Percentiles rank a stretch among this genome's conserved stretches.
These are phyloP conservation scores for Candida ficus DNA, from an alignment of 805 yeast species.

Conservation along the genomic window DNA sequence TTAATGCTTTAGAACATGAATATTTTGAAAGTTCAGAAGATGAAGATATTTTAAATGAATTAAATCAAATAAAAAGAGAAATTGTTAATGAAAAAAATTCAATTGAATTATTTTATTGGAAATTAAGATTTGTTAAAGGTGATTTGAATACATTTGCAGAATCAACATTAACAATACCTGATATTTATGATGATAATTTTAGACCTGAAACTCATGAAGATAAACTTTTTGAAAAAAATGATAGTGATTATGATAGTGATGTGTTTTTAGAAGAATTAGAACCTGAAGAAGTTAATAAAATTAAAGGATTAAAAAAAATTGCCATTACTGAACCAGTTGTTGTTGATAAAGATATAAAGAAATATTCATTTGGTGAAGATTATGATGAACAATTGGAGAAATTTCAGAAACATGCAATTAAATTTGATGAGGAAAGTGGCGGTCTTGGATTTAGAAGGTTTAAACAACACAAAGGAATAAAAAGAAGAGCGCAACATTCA, in stretches of 20 bases:
- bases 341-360: not conserved
- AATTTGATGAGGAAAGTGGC: not conserved
- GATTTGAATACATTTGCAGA: no score
- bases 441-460: no score
- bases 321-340: not conserved
- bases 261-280: constrained; percentile 5
- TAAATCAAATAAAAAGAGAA: not conserved
- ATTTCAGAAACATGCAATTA: no score
- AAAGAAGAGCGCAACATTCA: not conserved
- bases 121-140: not conserved
- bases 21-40: no score
- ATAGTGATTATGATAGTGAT: constrained; percentile 6
- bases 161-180: not conserved
- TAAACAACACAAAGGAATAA: not conserved
- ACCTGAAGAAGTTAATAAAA: not conserved
- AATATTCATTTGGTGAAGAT: no score
- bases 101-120: not conserved
- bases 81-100: not conserved
- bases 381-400: no score
- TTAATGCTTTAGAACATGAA: no score
- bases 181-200: not conserved
- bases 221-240: not conserved
- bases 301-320: no score
- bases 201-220: not conserved
- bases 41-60: not conserved